Evolutionary conservation across 148 eudicot genomes (phyloP), one percentile per base, ranked within the genome.

Genomic region (Fagopyrum esculentum): DNA sequence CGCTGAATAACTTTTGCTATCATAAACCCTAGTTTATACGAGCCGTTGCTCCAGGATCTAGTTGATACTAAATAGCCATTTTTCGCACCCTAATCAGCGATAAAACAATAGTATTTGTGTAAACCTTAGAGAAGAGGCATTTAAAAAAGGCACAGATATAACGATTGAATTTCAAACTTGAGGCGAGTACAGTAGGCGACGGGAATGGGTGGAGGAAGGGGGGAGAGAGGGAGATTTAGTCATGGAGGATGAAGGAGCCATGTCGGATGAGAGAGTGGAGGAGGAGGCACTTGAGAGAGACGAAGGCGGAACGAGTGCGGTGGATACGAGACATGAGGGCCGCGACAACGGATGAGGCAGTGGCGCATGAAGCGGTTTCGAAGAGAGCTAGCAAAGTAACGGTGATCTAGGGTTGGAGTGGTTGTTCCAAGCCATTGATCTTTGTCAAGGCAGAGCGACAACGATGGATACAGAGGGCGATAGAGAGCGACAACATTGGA

Each of bases 221-320:
- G 26, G 26, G 26, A 22, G 26, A 88, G 9, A 92, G 40, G 0
- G 95, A 90, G 75, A 92, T 84, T 79, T 92, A 95, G 68, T 90
- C 95, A 52, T 90, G 95, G 59, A 92, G 86, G 52, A 92, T 92
- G 80, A 92, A 92, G 69, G 89, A 87, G 49, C 98, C 98, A 12
- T 84, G 87, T 44, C 82, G 83, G 81, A 92, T 79, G 76, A 90
- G 83, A 80, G 86, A 81, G 82, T 92, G 98, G 81, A 90, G 80
- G 78, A 85, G 68, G 43, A 87, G 91, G 69, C 83, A 86, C 70
- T 89, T 89, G 50, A 87, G 77, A 35, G 93, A 85, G 22, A 89
- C 93, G 49, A 78, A 46, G 17, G 86, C 81, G 29, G 86, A 79
- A 10, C 81, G 69, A 57, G 93, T 89, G 81, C 80, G 81, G 83